phyloP scores from a whole-genome alignment of 148 eudicot genomes.

The Spergularia bocconei region DNA sequence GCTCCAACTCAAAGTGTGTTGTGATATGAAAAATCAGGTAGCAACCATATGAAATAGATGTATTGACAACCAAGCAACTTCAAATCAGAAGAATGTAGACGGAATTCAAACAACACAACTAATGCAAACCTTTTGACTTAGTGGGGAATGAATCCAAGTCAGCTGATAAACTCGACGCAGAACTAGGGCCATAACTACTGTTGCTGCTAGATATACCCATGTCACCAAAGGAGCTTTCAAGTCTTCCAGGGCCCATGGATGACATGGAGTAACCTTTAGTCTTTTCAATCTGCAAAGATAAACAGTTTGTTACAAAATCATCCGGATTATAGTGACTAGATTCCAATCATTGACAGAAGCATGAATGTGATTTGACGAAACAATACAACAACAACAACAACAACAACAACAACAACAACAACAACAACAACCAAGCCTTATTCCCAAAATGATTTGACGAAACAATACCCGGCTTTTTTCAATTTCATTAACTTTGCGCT shows the following conservation, averaged over 20 bases:
- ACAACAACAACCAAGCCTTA: too few relatives aligned
- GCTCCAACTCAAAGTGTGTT: too few relatives aligned
- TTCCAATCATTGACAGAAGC: neutral
- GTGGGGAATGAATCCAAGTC: conserved; percentile 64
- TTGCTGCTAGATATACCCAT: conserved; percentile 58
- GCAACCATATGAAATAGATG: neutral
- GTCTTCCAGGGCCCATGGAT: conserved; percentile 77
- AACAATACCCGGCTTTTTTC: conserved; percentile 84
- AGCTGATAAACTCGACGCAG: conserved; percentile 63
- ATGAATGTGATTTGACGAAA: conserved; percentile 6
- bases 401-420: too few relatives aligned
- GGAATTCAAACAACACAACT: neutral
- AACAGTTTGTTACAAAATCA: neutral
- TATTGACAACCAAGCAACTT: neutral
- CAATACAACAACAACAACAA: too few relatives aligned
- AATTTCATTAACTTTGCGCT: conserved; percentile 91
- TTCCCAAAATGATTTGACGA: neutral
- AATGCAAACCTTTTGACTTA: conserved; percentile 77
- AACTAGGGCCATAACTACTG: conserved; percentile 77
- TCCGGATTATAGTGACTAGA: neutral
- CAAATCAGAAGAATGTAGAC: neutral
- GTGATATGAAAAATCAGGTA: neutral
- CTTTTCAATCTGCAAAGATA: conserved; percentile 62
- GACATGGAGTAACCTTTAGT: conserved; percentile 54
- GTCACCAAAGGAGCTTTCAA: conserved; percentile 62